A percentile compares a stretch with the other conserved stretches of the same genome.
Evolutionary conservation across 2,329 filamentous ascomycete species (phyloP).

Genomic region (Cercospora sp.): DNA sequence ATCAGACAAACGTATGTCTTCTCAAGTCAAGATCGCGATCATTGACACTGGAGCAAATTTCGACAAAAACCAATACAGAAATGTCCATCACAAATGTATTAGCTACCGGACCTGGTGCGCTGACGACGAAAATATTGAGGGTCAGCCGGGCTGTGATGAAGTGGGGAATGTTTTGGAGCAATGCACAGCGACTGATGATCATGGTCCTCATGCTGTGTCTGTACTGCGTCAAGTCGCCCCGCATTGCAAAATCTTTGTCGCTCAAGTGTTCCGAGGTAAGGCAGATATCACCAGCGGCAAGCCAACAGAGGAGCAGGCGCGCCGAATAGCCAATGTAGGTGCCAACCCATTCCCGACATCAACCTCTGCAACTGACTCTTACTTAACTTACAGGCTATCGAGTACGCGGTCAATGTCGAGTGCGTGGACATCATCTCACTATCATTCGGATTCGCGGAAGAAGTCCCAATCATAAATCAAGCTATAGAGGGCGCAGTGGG

Average conservation of each 20-base stretch:
- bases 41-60: slow-evolving; percentile 1
- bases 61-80: background rate
- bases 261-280: background rate
- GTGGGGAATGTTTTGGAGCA: background rate
- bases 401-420: background rate
- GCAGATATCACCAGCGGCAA: background rate
- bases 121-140: background rate
- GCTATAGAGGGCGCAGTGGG: background rate
- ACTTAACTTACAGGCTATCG: background rate
- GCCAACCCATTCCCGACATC: background rate
- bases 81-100: background rate
- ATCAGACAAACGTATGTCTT: background rate
- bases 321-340: background rate
- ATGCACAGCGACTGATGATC: background rate
- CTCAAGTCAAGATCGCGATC: background rate
- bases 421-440: background rate
- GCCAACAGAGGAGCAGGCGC: background rate
- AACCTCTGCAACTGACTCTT: background rate
- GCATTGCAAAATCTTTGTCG: background rate
- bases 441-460: background rate
- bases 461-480: background rate
- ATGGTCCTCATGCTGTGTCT: background rate
- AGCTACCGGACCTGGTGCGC: background rate
- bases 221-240: background rate
- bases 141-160: background rate